phyloP scores from a whole-genome alignment of 2,329 filamentous ascomycete genomes.

The Sporothrix euskadiensis region DNA sequence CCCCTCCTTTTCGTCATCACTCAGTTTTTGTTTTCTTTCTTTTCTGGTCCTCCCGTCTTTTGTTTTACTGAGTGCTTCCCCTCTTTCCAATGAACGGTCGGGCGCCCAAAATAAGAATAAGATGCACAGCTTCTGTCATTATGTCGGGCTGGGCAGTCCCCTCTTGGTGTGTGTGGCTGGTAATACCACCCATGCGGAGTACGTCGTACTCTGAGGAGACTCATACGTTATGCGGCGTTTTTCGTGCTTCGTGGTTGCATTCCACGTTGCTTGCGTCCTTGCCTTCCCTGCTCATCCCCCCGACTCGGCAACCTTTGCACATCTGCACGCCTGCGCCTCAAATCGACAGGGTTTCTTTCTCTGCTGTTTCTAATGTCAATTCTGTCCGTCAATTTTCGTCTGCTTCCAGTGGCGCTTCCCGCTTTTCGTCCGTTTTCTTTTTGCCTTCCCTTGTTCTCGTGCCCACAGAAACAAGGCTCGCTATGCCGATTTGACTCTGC shows the following conservation, averaged over 20 bases:
- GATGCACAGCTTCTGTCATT: not conserved
- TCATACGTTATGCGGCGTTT: not conserved
- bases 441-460: not conserved
- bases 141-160: not conserved
- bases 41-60: not conserved
- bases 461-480: slow-evolving; percentile 12
- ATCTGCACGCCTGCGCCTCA: not conserved
- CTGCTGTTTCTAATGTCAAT: not conserved
- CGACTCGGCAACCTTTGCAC: not conserved
- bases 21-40: no score
- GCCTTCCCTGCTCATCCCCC: not conserved
- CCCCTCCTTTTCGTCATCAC: not conserved
- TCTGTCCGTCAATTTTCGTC: not conserved
- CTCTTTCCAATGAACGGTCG: not conserved
- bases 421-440: not conserved
- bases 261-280: not conserved
- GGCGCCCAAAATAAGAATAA: slow-evolving; percentile 1
- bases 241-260: not conserved
- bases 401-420: not conserved
- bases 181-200: not conserved
- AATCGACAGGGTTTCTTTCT: not conserved
- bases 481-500: not conserved
- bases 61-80: not conserved
- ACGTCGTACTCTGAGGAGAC: not conserved
- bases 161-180: not conserved